Evolutionary conservation across 2,329 filamentous ascomycete species (phyloP).

Genomic region (Monilinia polystroma): DNA sequence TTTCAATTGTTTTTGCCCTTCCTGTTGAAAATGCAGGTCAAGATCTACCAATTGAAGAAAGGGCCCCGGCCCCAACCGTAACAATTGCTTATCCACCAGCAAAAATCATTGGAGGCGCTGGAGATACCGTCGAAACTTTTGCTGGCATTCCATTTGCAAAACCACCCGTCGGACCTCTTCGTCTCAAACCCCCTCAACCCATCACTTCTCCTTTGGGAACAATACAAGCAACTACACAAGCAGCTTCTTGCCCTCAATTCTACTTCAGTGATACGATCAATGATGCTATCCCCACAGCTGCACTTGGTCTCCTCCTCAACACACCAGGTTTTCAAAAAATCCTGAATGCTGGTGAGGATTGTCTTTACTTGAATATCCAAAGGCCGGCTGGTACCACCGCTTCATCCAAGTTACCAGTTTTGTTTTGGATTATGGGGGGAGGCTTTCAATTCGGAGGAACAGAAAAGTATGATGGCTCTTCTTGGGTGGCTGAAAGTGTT

Average conservation of each 20-base stretch:
- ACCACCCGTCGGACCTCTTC: conserved; percentile 62
- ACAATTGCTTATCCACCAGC: conserved; percentile 25
- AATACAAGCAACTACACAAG: conserved; percentile 56
- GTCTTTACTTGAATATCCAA: conserved; percentile 59
- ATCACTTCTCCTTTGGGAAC: conserved; percentile 58
- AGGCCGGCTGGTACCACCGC: conserved; percentile 56
- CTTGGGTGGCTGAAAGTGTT: conserved; percentile 49
- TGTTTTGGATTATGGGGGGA: conserved; percentile 71
- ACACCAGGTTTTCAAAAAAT: conserved; percentile 57
- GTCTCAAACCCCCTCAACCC: conserved; percentile 66
- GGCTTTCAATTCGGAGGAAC: conserved; percentile 58
- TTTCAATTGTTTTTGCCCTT: background rate
- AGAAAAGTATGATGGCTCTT: conserved; percentile 53
- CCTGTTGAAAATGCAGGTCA: conserved; percentile 5
- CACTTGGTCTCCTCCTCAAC: conserved; percentile 53
- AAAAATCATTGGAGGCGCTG: conserved; percentile 27
- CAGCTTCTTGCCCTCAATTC: conserved; percentile 72
- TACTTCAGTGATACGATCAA: conserved; percentile 52
- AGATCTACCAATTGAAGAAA: conserved; percentile 12
- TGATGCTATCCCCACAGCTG: conserved; percentile 42
- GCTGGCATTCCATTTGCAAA: conserved; percentile 71
- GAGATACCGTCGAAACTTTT: conserved; percentile 60
- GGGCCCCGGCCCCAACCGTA: conserved; percentile 20
- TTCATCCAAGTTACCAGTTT: conserved; percentile 59
- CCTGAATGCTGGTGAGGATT: conserved; percentile 60